A percentile compares a stretch with the other conserved stretches of the same genome.
Evolutionary conservation across 140 eudicot species (phyloP).

Genomic region (Flaveria floridana): DNA sequence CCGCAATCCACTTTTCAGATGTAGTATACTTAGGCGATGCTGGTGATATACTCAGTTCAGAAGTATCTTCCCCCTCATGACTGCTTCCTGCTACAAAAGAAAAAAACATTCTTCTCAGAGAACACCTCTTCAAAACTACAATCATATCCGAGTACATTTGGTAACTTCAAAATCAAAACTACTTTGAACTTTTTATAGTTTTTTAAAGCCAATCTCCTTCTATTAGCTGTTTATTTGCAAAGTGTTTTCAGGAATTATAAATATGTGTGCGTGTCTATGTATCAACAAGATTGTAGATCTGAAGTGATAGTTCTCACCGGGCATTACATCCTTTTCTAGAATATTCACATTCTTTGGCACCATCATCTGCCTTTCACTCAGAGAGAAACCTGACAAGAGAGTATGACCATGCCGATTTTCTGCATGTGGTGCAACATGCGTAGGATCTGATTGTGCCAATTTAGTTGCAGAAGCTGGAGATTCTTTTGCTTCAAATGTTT

Average conservation of each 20-base stretch:
- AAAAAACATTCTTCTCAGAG: conserved; percentile 20
- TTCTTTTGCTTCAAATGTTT: conserved; percentile 40
- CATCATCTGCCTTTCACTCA: conserved; percentile 44
- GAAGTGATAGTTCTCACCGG: conserved; percentile 50
- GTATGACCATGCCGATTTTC: conserved; percentile 47
- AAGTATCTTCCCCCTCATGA: conserved; percentile 49
- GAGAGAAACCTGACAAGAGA: conserved; percentile 47
- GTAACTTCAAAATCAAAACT: conserved; percentile 14
- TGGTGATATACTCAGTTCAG: conserved; percentile 39
- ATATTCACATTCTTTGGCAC: conserved; percentile 45
- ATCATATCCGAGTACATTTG: conserved; percentile 15
- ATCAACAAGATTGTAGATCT: not conserved
- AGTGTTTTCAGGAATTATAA: not conserved
- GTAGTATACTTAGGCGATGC: conserved; percentile 72
- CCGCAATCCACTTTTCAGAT: conserved; percentile 84
- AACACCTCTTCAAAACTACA: conserved; percentile 18
- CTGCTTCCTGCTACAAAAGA: conserved; percentile 42
- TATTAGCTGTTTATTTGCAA: conserved; percentile 20
- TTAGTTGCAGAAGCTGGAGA: conserved; percentile 42
- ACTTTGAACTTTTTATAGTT: not conserved
- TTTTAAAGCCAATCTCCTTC: not conserved
- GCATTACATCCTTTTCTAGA: conserved; percentile 38
- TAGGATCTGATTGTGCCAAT: conserved; percentile 43
- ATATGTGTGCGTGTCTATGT: not conserved
- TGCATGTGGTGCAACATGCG: conserved; percentile 43